Evolutionary conservation across 768 basidiomycete species (phyloP).

Genomic region (Auriscalpium vulgare): DNA sequence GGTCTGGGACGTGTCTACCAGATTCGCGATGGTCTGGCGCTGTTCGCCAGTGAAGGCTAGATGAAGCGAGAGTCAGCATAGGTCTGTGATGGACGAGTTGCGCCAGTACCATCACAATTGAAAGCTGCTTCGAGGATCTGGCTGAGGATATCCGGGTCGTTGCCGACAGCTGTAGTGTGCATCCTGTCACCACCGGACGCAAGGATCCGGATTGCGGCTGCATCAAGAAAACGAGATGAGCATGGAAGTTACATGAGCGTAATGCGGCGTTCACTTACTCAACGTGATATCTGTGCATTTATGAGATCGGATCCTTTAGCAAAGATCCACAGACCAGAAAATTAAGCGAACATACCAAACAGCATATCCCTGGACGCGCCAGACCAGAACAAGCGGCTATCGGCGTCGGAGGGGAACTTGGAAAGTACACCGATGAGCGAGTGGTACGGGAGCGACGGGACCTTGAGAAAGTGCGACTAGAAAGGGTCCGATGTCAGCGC

Average conservation of each 20-base stretch:
- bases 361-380: constrained; percentile 51
- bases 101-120: constrained; percentile 9
- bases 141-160: constrained; percentile 7
- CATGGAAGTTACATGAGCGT: not conserved
- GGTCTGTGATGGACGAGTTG: not conserved
- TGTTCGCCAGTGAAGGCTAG: constrained; percentile 14
- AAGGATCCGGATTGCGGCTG: constrained; percentile 13
- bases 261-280: not conserved
- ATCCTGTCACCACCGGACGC: constrained; percentile 7
- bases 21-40: constrained; percentile 4
- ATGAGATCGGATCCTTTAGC: not conserved
- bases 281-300: constrained; percentile 8
- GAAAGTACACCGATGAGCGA: constrained; percentile 64
- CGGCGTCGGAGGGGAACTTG: constrained; percentile 72
- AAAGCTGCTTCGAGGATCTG: constrained; percentile 9
- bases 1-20: constrained; percentile 5
- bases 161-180: not conserved
- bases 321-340: not conserved
- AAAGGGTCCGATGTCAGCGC: not conserved
- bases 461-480: constrained; percentile 83
- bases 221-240: not conserved
- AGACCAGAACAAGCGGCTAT: constrained; percentile 73
- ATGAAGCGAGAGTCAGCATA: not conserved
- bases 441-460: constrained; percentile 74
- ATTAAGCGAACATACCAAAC: constrained; percentile 42